Conservation (phyloP, 768 basidiomycete species). For the Myochromella boudieri region DNA sequence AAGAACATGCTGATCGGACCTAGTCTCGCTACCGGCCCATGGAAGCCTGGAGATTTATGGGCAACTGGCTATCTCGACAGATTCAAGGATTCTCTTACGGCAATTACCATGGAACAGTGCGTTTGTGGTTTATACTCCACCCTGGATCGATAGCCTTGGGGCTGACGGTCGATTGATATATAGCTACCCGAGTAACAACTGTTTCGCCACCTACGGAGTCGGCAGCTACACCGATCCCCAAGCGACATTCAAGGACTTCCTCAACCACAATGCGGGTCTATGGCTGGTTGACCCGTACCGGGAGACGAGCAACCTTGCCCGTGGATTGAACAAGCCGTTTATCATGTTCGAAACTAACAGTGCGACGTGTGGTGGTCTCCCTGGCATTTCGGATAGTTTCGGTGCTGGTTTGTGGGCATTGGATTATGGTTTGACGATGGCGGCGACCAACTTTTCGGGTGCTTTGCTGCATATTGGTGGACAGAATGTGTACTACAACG, state of each 20-base stretch:
- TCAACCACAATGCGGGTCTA: slow-evolving; percentile 57
- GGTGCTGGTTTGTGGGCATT: slow-evolving; percentile 65
- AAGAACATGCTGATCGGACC: slow-evolving; percentile 59
- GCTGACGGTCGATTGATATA: no score
- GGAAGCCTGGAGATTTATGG: slow-evolving; percentile 49
- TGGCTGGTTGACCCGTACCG: slow-evolving; percentile 53
- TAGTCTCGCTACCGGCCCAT: slow-evolving; percentile 54
- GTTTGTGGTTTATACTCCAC: slow-evolving; percentile 16
- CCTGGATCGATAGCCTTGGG: no score
- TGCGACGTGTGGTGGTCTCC: slow-evolving; percentile 68
- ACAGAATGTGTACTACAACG: slow-evolving; percentile 68
- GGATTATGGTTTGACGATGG: slow-evolving; percentile 66
- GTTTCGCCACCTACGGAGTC: slow-evolving; percentile 46
- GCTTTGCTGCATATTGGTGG: slow-evolving; percentile 64
- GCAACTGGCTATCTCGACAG: slow-evolving; percentile 48
- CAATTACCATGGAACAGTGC: slow-evolving; percentile 58
- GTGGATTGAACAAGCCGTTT: slow-evolving; percentile 43
- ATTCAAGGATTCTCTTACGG: slow-evolving; percentile 40
- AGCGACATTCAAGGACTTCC: slow-evolving; percentile 48
- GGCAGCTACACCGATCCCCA: slow-evolving; percentile 43
- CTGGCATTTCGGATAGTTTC: slow-evolving; percentile 61
- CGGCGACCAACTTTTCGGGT: slow-evolving; percentile 54
- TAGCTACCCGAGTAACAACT: slow-evolving; percentile 62
- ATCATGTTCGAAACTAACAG: slow-evolving; percentile 75
- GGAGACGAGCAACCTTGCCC: slow-evolving; percentile 45